Percentiles rank a stretch among this genome's conserved stretches.
Conservation (phyloP, 148 eudicot species). For the Polygonum maritimum region DNA sequence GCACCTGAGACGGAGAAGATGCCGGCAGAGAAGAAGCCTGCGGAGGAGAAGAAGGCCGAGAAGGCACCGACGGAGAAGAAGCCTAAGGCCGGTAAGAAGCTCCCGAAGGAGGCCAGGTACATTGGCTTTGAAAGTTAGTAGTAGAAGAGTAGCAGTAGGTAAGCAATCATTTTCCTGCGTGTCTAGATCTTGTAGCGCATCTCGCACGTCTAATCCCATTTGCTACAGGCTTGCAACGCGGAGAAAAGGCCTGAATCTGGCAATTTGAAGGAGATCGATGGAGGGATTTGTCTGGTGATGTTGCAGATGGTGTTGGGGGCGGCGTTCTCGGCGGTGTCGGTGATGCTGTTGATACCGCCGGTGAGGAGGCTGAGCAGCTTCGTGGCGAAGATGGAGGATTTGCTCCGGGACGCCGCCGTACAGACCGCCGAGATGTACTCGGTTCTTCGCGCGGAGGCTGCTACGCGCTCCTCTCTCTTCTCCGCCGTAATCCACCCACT, state of each 20-base stretch:
- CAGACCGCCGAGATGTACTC: conserved; percentile 3
- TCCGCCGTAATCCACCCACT: neutral
- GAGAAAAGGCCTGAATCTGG: neutral
- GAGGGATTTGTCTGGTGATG: conserved; percentile 1
- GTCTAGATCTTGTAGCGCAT: neutral
- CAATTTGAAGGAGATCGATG: no score
- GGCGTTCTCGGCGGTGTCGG: conserved; percentile 22
- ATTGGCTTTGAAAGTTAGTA: neutral
- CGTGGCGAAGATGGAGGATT: conserved; percentile 14
- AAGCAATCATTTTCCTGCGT: neutral
- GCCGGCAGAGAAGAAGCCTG: no score
- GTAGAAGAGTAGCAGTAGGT: neutral
- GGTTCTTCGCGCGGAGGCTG: conserved; percentile 2
- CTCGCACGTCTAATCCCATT: neutral
- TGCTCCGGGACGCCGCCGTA: conserved; percentile 15
- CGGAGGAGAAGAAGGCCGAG: no score
- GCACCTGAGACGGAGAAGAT: no score
- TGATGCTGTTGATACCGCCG: conserved; percentile 23
- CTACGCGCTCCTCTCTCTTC: conserved; percentile 6
- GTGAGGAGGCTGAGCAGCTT: conserved; percentile 19
- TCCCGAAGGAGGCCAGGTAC: no score
- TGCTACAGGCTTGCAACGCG: conserved; percentile 1
- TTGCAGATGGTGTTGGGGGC: conserved; percentile 20
- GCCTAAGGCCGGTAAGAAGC: no score
- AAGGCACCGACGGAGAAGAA: no score